Conservation (phyloP, 768 basidiomycete species). For the Lentinula lateritia region DNA sequence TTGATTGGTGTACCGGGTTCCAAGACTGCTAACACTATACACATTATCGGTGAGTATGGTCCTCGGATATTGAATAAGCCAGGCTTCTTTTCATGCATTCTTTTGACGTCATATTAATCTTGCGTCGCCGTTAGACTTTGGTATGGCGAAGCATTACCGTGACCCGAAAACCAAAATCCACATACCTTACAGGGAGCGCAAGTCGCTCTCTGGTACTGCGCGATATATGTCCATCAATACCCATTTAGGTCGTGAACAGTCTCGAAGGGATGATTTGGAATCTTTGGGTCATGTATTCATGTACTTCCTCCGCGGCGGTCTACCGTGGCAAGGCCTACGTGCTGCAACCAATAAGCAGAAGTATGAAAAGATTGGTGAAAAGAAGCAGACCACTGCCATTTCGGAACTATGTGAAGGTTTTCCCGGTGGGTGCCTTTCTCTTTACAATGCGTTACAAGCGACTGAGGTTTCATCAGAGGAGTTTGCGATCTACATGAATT, state of each 20-base stretch:
- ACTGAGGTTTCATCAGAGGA: constrained; percentile 58
- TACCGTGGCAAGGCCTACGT: constrained; percentile 97
- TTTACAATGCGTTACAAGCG: constrained; percentile 2
- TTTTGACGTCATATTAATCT: background rate
- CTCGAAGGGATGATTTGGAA: constrained; percentile 92
- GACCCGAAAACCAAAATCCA: constrained; percentile 97
- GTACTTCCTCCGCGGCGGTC: constrained; percentile 94
- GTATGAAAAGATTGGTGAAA: constrained; percentile 99
- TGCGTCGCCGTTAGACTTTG: constrained; percentile 63
- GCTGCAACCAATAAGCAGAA: constrained; percentile 99
- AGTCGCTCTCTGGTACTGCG: constrained; percentile 93
- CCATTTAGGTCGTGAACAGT: constrained; percentile 92
- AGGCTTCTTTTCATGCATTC: background rate
- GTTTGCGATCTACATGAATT: constrained; percentile 98
- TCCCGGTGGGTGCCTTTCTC: constrained; percentile 57
- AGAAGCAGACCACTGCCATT: constrained; percentile 93
- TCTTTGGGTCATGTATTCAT: constrained; percentile 98
- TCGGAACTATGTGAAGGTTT: constrained; percentile 94
- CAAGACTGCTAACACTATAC: constrained; percentile 83
- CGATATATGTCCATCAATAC: constrained; percentile 99
- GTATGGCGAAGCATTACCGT: constrained; percentile 99
- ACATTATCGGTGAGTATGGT: constrained; percentile 70
- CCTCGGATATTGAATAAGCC: background rate
- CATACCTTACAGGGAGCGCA: constrained; percentile 98
- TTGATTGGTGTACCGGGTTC: constrained; percentile 90